Percentiles rank a stretch among this genome's conserved stretches.
These are phyloP conservation scores for Suillus lakei DNA, from an alignment of 768 basidiomycete genomes.

Conservation along the genomic window DNA sequence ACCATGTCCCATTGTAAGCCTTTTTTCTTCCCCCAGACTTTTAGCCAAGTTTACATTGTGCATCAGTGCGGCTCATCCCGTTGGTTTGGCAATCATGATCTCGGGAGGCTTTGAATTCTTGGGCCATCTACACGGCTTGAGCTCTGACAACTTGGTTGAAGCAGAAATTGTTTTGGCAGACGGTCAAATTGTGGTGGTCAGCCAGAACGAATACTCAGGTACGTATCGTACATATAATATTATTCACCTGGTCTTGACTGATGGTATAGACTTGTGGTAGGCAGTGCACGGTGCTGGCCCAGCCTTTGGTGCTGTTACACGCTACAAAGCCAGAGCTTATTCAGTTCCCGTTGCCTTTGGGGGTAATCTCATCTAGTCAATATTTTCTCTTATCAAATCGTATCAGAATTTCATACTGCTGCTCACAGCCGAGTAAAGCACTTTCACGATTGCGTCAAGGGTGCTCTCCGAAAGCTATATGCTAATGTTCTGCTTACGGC, in stretches of 20 bases:
- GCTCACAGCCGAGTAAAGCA: constrained; percentile 79
- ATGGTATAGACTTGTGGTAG: constrained; percentile 81
- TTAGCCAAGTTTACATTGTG: constrained; percentile 9
- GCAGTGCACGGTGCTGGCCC: constrained; percentile 85
- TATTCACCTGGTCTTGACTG: not conserved
- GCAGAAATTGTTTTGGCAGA: constrained; percentile 92
- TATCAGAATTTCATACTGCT: constrained; percentile 4
- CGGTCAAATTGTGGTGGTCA: constrained; percentile 81
- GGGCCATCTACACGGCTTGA: constrained; percentile 81
- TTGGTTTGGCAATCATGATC: constrained; percentile 79
- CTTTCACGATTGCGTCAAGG: constrained; percentile 92
- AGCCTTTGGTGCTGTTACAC: constrained; percentile 80
- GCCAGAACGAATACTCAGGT: constrained; percentile 75
- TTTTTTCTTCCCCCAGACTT: constrained; percentile 12
- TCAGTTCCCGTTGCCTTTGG: constrained; percentile 91
- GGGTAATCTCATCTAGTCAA: constrained; percentile 91
- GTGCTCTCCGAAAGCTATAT: constrained; percentile 85
- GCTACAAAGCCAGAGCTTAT: constrained; percentile 89
- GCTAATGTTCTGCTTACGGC: constrained; percentile 91
- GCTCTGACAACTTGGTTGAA: constrained; percentile 89
- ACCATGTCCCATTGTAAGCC: constrained; percentile 79
- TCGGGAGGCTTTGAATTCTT: constrained; percentile 91
- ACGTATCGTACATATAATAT: constrained; percentile 27
- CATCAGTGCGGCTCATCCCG: constrained; percentile 77
- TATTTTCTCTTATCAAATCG: constrained; percentile 17